Evolutionary conservation across 2,329 filamentous ascomycete species (phyloP).

Genomic region (Calonectria multiphialidica): DNA sequence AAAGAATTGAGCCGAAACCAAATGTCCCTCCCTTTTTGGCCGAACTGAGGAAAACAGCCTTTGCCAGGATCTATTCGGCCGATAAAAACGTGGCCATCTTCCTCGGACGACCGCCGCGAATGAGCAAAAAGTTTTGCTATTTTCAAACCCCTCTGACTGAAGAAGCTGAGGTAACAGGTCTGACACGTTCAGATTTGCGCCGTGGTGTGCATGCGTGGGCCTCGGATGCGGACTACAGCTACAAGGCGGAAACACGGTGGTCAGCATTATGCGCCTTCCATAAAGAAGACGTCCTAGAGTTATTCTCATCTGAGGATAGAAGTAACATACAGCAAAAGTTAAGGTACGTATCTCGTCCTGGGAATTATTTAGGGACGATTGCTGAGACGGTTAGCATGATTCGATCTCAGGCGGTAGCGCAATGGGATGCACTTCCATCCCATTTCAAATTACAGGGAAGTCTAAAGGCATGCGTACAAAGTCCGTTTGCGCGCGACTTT

Average conservation of each 20-base stretch:
- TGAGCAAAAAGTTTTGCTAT: constrained; percentile 55
- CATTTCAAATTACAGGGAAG: constrained; percentile 5
- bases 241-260: constrained; percentile 22
- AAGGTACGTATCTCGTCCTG: neutral
- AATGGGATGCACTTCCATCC: constrained; percentile 18
- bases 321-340: neutral
- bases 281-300: constrained; percentile 29
- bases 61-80: constrained; percentile 56
- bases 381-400: neutral
- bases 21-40: constrained; percentile 52
- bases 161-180: neutral
- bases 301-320: neutral
- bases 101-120: constrained; percentile 60
- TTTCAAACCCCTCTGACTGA: constrained; percentile 40
- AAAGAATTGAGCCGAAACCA: constrained; percentile 42
- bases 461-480: neutral
- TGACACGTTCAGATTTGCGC: neutral
- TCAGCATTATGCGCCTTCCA: constrained; percentile 19
- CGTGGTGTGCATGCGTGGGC: constrained; percentile 5
- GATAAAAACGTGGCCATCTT: constrained; percentile 63
- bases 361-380: neutral
- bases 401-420: neutral
- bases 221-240: neutral
- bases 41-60: constrained; percentile 54
- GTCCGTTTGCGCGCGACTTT: constrained; percentile 19